phyloP scores from a whole-genome alignment of 306 rosid genomes.

The Cucurbita pepo region DNA sequence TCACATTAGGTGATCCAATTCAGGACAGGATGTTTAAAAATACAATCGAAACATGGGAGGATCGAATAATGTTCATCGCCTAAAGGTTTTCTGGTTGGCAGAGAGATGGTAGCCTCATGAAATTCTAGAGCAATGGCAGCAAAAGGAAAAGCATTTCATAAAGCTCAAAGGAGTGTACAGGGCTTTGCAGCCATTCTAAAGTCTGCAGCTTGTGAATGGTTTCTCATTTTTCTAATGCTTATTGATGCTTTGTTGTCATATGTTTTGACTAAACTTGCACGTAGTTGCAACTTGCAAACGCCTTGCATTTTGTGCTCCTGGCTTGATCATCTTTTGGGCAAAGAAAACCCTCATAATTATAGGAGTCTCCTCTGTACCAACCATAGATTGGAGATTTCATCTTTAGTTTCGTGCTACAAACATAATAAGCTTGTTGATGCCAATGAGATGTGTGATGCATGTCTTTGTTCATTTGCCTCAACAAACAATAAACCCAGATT shows the following conservation, averaged over 20 bases:
- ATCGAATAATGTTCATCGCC: conserved; percentile 9
- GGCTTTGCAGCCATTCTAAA: conserved; percentile 29
- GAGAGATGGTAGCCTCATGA: conserved; percentile 15
- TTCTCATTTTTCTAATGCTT: conserved; percentile 61
- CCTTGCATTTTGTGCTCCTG: conserved; percentile 83
- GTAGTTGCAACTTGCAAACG: conserved; percentile 46
- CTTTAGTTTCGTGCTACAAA: conserved; percentile 35
- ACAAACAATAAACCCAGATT: conserved; percentile 13
- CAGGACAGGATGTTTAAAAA: neutral
- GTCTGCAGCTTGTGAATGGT: conserved; percentile 81
- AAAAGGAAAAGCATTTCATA: conserved; percentile 26
- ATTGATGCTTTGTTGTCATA: conserved; percentile 43
- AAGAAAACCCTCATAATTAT: conserved; percentile 25
- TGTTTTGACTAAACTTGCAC: conserved; percentile 47
- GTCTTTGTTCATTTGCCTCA: conserved; percentile 28
- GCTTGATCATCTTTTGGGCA: conserved; percentile 39
- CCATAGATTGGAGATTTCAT: conserved; percentile 50
- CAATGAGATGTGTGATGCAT: conserved; percentile 51
- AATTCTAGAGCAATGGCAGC: conserved; percentile 31
- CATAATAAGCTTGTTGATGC: conserved; percentile 41
- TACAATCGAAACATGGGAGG: neutral
- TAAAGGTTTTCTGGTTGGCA: neutral
- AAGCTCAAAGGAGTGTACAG: conserved; percentile 22
- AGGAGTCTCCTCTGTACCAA: conserved; percentile 41
- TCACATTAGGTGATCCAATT: conserved; percentile 6